Evolutionary conservation across 1,139 yeast genomes (phyloP).

Genomic region (Kodamaea suecica): DNA sequence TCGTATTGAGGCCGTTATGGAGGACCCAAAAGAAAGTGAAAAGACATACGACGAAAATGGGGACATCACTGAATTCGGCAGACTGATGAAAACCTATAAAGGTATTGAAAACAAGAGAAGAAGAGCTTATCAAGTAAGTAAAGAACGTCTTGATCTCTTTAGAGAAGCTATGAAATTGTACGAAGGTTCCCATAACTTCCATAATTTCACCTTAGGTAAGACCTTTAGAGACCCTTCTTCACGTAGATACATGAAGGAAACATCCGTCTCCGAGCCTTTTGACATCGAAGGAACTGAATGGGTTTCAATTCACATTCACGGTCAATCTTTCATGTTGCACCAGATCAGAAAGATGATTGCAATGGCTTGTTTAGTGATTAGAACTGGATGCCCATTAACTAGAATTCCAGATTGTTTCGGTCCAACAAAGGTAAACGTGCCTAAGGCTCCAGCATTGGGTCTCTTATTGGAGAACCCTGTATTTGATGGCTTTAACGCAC

Average conservation of each 20-base stretch:
- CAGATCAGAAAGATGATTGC: conserved; percentile 98
- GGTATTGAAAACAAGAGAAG: conserved; percentile 65
- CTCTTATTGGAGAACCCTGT: conserved; percentile 87
- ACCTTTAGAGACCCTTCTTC: conserved; percentile 84
- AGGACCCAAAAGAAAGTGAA: conserved; percentile 14
- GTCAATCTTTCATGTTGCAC: conserved; percentile 97
- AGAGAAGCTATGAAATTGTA: conserved; percentile 69
- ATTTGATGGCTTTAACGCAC: conserved; percentile 77
- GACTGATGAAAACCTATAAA: conserved; percentile 56
- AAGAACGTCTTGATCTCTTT: conserved; percentile 58
- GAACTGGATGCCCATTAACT: conserved; percentile 79
- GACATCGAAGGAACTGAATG: conserved; percentile 93
- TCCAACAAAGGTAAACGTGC: conserved; percentile 74
- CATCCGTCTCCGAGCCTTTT: conserved; percentile 86
- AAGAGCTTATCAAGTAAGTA: conserved; percentile 63
- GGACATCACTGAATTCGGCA: conserved; percentile 37
- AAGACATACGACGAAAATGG: conserved; percentile 32
- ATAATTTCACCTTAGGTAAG: conserved; percentile 90
- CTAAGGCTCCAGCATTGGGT: conserved; percentile 97
- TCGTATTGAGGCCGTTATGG: conserved; percentile 14
- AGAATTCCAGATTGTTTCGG: conserved; percentile 80
- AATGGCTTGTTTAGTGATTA: conserved; percentile 81
- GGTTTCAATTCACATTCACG: conserved; percentile 94
- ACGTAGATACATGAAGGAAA: conserved; percentile 71
- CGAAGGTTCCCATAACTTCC: conserved; percentile 91